These are phyloP conservation scores for Daldinia bambusicola DNA, from an alignment of 495 filamentous ascomycete genomes.

Conservation along the genomic window DNA sequence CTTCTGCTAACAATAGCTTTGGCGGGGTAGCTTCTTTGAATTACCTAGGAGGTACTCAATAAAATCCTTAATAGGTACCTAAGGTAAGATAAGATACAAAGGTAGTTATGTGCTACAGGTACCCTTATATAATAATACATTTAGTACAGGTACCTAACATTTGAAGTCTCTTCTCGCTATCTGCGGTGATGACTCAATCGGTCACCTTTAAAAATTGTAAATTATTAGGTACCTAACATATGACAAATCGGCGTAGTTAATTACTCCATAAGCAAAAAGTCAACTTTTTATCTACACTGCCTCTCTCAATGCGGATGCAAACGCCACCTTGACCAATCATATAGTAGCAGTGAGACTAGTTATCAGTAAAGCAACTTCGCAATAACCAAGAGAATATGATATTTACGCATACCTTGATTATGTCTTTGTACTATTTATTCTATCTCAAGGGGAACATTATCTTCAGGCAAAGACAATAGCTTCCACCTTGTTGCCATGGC, in stretches of 20 bases:
- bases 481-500: not conserved
- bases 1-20: too few relatives aligned
- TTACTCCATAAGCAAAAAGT: not conserved
- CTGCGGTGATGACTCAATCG: constrained; percentile 33
- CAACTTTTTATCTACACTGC: not conserved
- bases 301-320: not conserved
- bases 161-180: too few relatives aligned
- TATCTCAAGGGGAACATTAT: not conserved
- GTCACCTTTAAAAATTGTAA: not conserved
- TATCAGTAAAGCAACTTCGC: not conserved
- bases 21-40: constrained; percentile 33
- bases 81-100: not conserved
- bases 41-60: too few relatives aligned
- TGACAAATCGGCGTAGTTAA: not conserved
- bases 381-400: not conserved
- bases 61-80: too few relatives aligned
- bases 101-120: not conserved
- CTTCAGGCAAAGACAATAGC: not conserved
- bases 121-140: not conserved
- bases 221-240: constrained; percentile 4
- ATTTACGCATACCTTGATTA: too few relatives aligned
- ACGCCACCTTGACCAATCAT: not conserved
- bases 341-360: not conserved
- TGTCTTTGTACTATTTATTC: not conserved
- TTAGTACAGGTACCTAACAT: too few relatives aligned